Evolutionary conservation across 371 early-diverging fungal genomes (phyloP).

Genomic region (Massospora cicadina): DNA sequence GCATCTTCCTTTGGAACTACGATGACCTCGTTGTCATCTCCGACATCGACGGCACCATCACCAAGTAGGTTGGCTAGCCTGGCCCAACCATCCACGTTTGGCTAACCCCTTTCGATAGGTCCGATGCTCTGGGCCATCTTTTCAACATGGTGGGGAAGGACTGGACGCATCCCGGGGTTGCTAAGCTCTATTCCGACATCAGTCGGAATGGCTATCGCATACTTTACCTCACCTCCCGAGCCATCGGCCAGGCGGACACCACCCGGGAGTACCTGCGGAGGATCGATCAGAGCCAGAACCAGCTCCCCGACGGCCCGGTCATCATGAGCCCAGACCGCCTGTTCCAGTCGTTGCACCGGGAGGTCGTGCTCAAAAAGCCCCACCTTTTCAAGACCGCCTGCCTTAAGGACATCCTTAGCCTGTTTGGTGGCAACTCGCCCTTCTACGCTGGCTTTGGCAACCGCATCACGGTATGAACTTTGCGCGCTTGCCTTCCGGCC

Average conservation of each 20-base stretch:
- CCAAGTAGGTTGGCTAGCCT: conserved; percentile 35
- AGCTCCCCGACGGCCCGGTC: conserved; percentile 93
- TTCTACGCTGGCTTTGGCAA: conserved; percentile 99
- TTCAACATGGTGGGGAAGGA: conserved; percentile 97
- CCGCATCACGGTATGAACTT: conserved; percentile 19
- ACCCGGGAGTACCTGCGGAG: conserved; percentile 85
- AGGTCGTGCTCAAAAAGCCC: conserved; percentile 89
- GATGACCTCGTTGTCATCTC: conserved; percentile 86
- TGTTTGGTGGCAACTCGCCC: conserved; percentile 59
- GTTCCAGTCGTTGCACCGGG: conserved; percentile 83
- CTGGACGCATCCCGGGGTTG: conserved; percentile 97
- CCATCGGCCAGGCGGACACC: conserved; percentile 87
- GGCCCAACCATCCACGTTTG: conserved; percentile 24
- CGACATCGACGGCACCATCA: conserved; percentile 99
- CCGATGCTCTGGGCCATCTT: conserved; percentile 93
- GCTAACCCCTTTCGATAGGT: conserved; percentile 85
- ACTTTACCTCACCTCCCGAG: conserved; percentile 89
- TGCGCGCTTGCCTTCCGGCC: not conserved
- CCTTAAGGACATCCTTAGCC: conserved; percentile 70
- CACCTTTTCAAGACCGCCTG: conserved; percentile 97
- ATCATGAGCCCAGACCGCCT: conserved; percentile 95
- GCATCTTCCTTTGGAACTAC: conserved; percentile 79
- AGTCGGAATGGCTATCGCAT: conserved; percentile 90
- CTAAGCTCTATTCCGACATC: conserved; percentile 90
- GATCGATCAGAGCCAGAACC: conserved; percentile 73